A percentile compares a stretch with the other conserved stretches of the same genome.
Conservation (phyloP, 441 rosid genomes). For the Arabidopsis hybrid region DNA sequence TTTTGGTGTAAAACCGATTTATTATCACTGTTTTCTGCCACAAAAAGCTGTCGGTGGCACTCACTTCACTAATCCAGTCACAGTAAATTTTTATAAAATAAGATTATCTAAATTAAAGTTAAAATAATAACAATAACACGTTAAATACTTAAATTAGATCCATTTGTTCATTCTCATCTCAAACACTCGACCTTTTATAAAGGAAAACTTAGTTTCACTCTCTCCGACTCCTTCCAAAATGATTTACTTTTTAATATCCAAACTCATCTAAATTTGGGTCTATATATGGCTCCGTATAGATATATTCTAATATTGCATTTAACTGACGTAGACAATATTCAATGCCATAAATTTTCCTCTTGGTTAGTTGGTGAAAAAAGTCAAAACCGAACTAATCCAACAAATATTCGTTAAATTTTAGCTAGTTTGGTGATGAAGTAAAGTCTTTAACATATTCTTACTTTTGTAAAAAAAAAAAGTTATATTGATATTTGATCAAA, state of each 20-base stretch:
- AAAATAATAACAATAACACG: not conserved
- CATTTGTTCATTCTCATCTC: conserved; percentile 15
- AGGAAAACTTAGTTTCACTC: not conserved
- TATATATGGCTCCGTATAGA: not conserved
- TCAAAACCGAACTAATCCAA: conserved; percentile 24
- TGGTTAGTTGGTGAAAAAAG: conserved; percentile 7
- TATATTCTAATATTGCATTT: not conserved
- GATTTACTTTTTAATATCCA: not conserved
- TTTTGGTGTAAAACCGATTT: not conserved
- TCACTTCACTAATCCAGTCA: conserved; percentile 26
- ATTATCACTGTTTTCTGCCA: not conserved
- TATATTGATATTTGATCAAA: not conserved
- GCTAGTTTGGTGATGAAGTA: not conserved
- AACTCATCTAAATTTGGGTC: not conserved
- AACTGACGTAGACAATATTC: conserved; percentile 27
- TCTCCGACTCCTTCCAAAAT: not conserved
- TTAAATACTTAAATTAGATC: not conserved
- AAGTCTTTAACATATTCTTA: too few relatives aligned
- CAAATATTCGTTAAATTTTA: not conserved
- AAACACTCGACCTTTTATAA: not conserved
- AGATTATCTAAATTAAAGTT: too few relatives aligned
- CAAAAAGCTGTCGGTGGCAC: conserved; percentile 37
- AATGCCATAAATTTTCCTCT: conserved; percentile 16
- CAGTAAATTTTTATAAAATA: not conserved
- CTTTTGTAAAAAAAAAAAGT: too few relatives aligned